Conservation (phyloP, 176 grass and related monocot species). For the Triticum turgidum region DNA sequence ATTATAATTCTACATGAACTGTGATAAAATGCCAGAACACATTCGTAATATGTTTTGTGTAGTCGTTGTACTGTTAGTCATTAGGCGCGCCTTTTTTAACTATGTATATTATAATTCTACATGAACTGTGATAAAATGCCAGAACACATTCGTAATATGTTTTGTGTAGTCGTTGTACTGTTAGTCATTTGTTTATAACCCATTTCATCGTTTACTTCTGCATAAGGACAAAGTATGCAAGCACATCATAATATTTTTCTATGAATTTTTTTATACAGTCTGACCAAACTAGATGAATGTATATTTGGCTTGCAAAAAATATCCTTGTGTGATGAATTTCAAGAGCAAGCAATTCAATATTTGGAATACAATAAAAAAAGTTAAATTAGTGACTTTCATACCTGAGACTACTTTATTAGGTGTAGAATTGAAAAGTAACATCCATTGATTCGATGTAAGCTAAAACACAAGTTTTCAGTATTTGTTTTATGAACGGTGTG, state of each 20-base stretch:
- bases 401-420: background rate
- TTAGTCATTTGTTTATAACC: background rate
- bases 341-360: background rate
- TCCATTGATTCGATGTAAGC: background rate
- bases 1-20: background rate
- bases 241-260: background rate
- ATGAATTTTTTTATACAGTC: background rate
- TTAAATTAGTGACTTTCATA: background rate
- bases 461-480: background rate
- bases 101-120: background rate
- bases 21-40: background rate
- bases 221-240: background rate
- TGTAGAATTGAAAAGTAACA: background rate
- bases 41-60: background rate
- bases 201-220: background rate
- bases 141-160: background rate
- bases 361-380: background rate
- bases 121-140: background rate
- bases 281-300: constrained; percentile 2
- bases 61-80: background rate
- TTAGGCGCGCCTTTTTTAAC: too few relatives aligned
- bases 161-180: background rate
- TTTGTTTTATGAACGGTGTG: background rate
- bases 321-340: background rate
- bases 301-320: background rate